Percentiles rank a stretch among this genome's conserved stretches.
These are phyloP conservation scores for Fusarium succisae DNA, from an alignment of 2,329 filamentous ascomycete species.

Conservation along the genomic window DNA sequence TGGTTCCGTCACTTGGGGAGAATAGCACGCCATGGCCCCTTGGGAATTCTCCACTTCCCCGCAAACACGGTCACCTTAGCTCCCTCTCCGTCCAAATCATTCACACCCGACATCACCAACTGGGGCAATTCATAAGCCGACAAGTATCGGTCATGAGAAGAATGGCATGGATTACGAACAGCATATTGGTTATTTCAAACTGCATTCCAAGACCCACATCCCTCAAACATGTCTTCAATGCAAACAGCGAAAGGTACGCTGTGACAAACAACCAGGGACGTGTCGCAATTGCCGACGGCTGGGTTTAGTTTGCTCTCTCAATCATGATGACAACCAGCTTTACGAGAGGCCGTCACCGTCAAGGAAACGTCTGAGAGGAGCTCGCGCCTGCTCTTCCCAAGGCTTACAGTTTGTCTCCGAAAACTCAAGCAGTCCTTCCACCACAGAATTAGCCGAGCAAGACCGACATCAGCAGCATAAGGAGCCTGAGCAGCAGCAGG, in stretches of 20 bases:
- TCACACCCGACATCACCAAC: not conserved
- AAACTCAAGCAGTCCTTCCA: not conserved
- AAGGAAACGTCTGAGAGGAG: not conserved
- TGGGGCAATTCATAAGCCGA: not conserved
- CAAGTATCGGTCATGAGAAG: not conserved
- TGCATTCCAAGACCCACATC: not conserved
- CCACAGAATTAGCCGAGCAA: not conserved
- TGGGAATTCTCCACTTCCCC: not conserved
- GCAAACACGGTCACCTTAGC: not conserved
- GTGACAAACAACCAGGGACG: not conserved
- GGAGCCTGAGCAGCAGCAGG: not conserved
- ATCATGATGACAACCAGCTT: fast-evolving
- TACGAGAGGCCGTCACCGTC: not conserved
- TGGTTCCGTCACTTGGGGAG: not conserved
- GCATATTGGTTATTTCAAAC: not conserved
- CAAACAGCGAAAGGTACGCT: not conserved
- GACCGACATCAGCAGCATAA: not conserved
- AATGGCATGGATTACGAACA: not conserved
- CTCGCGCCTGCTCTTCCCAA: not conserved
- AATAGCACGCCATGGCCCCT: not conserved
- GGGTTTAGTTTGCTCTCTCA: not conserved
- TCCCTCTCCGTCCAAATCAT: not conserved
- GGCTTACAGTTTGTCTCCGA: not conserved
- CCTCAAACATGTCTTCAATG: not conserved
- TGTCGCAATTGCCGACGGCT: not conserved